phyloP scores from a whole-genome alignment of 2,329 filamentous ascomycete species.

The Pezicula carpinea region DNA sequence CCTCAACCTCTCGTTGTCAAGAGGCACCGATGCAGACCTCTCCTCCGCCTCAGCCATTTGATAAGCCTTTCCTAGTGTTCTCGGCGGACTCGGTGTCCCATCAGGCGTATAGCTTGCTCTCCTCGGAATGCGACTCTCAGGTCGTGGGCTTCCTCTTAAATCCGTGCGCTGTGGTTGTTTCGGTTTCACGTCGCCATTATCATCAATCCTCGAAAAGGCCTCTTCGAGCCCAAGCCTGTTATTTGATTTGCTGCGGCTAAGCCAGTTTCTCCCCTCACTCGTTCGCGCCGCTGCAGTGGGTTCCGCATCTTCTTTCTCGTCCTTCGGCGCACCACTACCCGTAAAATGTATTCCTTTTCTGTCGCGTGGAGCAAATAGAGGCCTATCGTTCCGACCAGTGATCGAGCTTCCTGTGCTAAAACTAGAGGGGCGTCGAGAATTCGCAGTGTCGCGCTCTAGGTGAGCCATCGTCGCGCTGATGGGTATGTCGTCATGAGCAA shows the following conservation, averaged over 20 bases:
- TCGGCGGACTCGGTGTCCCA: conserved; percentile 5
- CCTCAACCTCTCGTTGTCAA: conserved; percentile 10
- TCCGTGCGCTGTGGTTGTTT: not conserved
- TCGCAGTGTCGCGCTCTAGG: conserved; percentile 1
- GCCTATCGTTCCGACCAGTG: not conserved
- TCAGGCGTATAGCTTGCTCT: conserved; percentile 6
- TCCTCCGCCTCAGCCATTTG: conserved; percentile 2
- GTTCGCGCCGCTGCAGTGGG: not conserved
- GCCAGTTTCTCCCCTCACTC: conserved; percentile 3
- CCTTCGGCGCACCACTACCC: not conserved
- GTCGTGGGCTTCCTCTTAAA: not conserved
- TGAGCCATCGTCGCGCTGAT: conserved; percentile 5
- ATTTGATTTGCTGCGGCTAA: conserved; percentile 3
- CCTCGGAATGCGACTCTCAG: conserved; percentile 11
- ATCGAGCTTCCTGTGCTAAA: not conserved
- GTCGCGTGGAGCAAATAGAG: not conserved
- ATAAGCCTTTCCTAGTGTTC: conserved; percentile 1
- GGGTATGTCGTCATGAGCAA: conserved; percentile 1
- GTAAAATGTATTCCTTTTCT: not conserved
- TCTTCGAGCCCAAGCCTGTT: conserved; percentile 8
- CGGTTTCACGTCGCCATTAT: conserved; percentile 7
- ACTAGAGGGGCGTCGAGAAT: not conserved
- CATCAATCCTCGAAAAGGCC: conserved; percentile 12
- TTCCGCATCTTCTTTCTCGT: not conserved
- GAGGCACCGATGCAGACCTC: conserved; percentile 3